Percentiles rank a stretch among this genome's conserved stretches.
phyloP scores from a whole-genome alignment of 1,284 basidiomycete species.

The Cryptococcus amylolentus region DNA sequence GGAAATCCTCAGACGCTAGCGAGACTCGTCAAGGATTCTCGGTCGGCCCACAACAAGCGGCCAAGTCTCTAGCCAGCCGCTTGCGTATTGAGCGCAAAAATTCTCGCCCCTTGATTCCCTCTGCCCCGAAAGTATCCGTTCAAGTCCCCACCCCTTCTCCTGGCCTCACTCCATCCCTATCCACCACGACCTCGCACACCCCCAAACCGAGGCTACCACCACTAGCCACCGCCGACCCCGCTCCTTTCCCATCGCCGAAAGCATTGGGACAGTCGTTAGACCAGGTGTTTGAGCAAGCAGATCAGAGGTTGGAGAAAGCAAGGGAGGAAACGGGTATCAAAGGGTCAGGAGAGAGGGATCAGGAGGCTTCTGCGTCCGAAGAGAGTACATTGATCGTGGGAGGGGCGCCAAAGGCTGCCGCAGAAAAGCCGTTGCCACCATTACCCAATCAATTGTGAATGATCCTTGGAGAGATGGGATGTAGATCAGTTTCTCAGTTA shows the following conservation, averaged over 20 bases:
- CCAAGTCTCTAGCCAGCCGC: constrained; percentile 38
- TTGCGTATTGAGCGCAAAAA: constrained; percentile 40
- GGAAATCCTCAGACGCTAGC: constrained; percentile 40
- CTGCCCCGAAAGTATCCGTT: constrained; percentile 5
- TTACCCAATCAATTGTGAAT: constrained; percentile 10
- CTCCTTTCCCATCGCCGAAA: not conserved
- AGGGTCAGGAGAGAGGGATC: not conserved
- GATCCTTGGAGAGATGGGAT: too few relatives aligned
- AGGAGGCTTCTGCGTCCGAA: not conserved
- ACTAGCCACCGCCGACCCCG: not conserved
- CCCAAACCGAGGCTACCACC: not conserved
- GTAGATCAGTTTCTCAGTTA: too few relatives aligned
- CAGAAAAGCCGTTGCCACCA: constrained; percentile 19
- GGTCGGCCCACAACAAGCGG: constrained; percentile 40
- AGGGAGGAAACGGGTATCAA: not conserved
- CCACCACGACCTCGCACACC: not conserved
- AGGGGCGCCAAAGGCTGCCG: not conserved
- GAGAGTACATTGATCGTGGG: not conserved
- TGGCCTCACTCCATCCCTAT: not conserved
- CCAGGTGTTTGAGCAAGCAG: not conserved
- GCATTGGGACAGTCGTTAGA: not conserved
- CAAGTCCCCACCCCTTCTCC: constrained; percentile 9
- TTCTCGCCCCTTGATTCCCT: constrained; percentile 4
- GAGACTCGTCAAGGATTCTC: constrained; percentile 44
- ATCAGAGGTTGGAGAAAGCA: not conserved